Conservation (phyloP, 73 alveolate species). For the Paramecium biaurelia region DNA sequence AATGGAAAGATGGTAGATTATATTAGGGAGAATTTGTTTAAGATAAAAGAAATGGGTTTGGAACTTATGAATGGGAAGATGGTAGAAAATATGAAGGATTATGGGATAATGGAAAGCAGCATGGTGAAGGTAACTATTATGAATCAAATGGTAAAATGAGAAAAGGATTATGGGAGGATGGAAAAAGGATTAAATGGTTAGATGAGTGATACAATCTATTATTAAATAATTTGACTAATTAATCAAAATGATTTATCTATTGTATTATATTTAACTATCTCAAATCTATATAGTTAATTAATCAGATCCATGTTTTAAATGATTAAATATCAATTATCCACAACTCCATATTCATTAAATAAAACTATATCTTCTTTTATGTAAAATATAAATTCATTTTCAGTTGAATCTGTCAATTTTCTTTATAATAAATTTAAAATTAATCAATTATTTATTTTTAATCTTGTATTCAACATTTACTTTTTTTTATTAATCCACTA, state of each 20-base stretch:
- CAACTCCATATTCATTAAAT: background rate
- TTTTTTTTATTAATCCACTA: background rate
- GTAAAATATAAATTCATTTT: slow-evolving; percentile 10
- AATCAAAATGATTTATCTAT: no score
- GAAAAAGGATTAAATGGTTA: slow-evolving; percentile 12
- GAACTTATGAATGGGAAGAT: slow-evolving; percentile 68
- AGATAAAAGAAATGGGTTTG: slow-evolving; percentile 85
- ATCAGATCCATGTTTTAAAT: background rate
- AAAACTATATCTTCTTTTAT: background rate
- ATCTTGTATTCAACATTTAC: background rate
- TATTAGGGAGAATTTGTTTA: slow-evolving; percentile 75
- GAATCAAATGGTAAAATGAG: background rate
- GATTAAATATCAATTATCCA: background rate
- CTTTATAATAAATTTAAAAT: no score
- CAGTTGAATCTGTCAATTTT: background rate
- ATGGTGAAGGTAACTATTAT: slow-evolving; percentile 57
- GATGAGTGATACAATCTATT: slow-evolving; percentile 25
- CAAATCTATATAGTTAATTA: background rate
- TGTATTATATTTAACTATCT: background rate
- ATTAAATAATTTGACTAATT: no score
- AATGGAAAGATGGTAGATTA: slow-evolving; percentile 79
- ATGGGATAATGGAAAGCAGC: slow-evolving; percentile 61
- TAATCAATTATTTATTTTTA: background rate
- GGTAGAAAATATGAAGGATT: slow-evolving; percentile 62
- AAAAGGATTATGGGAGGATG: slow-evolving; percentile 48